These are phyloP conservation scores for Colletotrichum sidae DNA, from an alignment of 2,329 filamentous ascomycete genomes.

Conservation along the genomic window DNA sequence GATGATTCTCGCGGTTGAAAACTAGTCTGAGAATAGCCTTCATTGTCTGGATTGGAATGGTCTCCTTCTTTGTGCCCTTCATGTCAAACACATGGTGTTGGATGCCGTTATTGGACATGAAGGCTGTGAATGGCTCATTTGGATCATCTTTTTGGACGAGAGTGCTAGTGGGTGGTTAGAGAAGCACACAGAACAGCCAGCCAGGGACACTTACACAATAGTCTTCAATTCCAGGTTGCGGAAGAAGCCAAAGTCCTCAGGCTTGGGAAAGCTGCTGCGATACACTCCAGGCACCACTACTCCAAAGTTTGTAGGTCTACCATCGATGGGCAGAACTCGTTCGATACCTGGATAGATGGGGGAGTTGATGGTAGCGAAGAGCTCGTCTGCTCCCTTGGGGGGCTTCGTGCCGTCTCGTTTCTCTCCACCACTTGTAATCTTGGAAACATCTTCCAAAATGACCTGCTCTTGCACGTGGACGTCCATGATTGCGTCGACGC, in stretches of 20 bases:
- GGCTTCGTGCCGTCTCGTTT: conserved; percentile 13
- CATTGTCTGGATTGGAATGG: conserved; percentile 76
- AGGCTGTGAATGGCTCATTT: conserved; percentile 64
- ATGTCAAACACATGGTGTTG: conserved; percentile 81
- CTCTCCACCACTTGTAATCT: conserved; percentile 3
- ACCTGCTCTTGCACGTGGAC: conserved; percentile 29
- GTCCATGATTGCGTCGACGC: conserved; percentile 25
- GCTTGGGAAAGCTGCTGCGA: conserved; percentile 82
- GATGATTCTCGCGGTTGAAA: conserved; percentile 79
- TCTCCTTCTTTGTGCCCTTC: conserved; percentile 87
- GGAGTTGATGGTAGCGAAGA: conserved; percentile 10
- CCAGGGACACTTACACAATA: conserved; percentile 72
- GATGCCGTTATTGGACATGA: conserved; percentile 76
- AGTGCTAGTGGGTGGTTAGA: conserved; percentile 57
- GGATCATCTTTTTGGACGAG: conserved; percentile 72
- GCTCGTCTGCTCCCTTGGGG: conserved; percentile 13
- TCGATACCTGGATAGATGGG: conserved; percentile 22
- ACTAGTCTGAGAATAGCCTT: conserved; percentile 77
- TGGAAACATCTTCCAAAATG: conserved; percentile 14
- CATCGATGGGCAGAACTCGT: conserved; percentile 37
- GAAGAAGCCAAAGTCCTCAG: conserved; percentile 78
- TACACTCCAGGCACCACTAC: conserved; percentile 80
- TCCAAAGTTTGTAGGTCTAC: conserved; percentile 78
- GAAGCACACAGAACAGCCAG: background rate
- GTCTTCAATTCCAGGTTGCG: conserved; percentile 78